A percentile compares a stretch with the other conserved stretches of the same genome.
These are phyloP conservation scores for Astrocystis sublimbata DNA, from an alignment of 495 filamentous ascomycete species.

Conservation along the genomic window DNA sequence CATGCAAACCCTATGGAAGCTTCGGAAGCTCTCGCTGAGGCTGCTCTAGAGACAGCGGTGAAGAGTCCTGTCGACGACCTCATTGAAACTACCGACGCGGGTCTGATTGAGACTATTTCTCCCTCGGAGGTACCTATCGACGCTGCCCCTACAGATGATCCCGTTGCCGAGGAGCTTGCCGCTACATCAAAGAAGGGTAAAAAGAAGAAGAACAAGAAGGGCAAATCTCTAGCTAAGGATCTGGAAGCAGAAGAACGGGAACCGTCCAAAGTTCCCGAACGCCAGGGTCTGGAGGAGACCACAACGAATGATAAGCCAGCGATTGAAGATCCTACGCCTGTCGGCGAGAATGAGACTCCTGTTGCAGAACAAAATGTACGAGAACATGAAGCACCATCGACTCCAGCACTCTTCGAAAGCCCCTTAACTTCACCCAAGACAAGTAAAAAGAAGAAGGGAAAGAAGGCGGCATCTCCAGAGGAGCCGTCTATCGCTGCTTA, in stretches of 20 bases:
- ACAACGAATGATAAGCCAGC: background rate
- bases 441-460: constrained; percentile 14
- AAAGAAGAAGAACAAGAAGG: constrained; percentile 16
- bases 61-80: background rate
- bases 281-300: background rate
- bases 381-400: background rate
- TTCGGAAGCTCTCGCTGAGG: background rate
- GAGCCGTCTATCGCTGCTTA: constrained; percentile 9
- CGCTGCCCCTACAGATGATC: background rate
- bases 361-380: no score
- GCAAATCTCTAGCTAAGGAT: constrained; percentile 1
- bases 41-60: background rate
- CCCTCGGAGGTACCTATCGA: background rate
- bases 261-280: background rate
- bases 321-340: background rate
- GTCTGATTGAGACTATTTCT: background rate
- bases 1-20: no score
- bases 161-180: background rate
- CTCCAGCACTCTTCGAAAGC: background rate
- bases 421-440: background rate
- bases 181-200: background rate
- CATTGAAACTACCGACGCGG: background rate
- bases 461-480: constrained; percentile 12
- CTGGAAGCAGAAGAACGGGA: background rate
- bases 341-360: background rate